These are phyloP conservation scores for Lagerstroemia fauriei DNA, from an alignment of 441 rosid genomes.

Conservation along the genomic window DNA sequence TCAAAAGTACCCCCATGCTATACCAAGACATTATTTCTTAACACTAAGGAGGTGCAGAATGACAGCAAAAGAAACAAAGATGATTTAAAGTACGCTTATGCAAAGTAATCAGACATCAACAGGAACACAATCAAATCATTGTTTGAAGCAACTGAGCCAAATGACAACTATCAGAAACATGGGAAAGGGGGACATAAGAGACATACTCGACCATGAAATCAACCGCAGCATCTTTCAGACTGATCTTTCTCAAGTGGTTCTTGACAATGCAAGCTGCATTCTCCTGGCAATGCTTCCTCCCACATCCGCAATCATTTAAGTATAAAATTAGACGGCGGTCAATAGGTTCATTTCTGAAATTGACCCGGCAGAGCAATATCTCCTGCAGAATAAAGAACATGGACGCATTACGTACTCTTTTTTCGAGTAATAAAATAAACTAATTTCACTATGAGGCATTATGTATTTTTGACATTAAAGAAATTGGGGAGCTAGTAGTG, in stretches of 20 bases:
- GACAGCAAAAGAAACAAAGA: background rate
- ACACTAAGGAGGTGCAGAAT: background rate
- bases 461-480: background rate
- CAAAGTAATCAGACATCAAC: background rate
- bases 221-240: constrained; percentile 64
- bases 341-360: constrained; percentile 62
- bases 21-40: background rate
- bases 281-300: constrained; percentile 74
- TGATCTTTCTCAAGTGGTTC: constrained; percentile 74
- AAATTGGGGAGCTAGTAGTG: background rate
- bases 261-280: constrained; percentile 63
- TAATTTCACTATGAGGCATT: background rate
- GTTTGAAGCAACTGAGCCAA: background rate
- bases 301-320: constrained; percentile 72
- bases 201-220: constrained; percentile 79
- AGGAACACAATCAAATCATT: background rate
- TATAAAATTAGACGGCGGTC: constrained; percentile 79
- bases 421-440: too few relatives aligned
- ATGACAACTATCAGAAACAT: background rate
- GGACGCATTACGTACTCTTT: background rate
- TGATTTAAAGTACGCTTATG: background rate
- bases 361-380: constrained; percentile 77
- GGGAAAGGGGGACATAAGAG: constrained; percentile 6
- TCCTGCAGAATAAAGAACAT: constrained; percentile 53
- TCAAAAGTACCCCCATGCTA: background rate